These are phyloP conservation scores for Drechslerella stenobrocha DNA, from an alignment of 2,329 filamentous ascomycete genomes.

Conservation along the genomic window DNA sequence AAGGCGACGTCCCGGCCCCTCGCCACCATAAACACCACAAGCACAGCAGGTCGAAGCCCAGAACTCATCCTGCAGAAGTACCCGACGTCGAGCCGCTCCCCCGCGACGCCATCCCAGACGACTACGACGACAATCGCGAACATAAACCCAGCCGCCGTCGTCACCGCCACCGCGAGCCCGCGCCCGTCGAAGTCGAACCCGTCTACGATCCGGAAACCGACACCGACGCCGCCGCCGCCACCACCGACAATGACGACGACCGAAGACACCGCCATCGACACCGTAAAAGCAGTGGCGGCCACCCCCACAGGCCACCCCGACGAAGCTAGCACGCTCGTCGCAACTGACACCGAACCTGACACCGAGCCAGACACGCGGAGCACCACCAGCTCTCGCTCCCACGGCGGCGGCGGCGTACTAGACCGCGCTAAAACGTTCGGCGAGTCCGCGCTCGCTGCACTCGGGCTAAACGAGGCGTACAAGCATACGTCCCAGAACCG, in stretches of 20 bases:
- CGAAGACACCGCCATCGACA: conserved; percentile 32
- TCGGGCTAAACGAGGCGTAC: conserved; percentile 31
- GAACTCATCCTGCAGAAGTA: conserved; percentile 3
- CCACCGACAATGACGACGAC: conserved; percentile 22
- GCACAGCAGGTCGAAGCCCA: conserved; percentile 17
- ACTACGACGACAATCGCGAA: too few relatives aligned
- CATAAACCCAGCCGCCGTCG: conserved; percentile 27
- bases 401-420: conserved; percentile 19
- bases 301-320: conserved; percentile 33
- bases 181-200: too few relatives aligned
- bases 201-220: conserved; percentile 27
- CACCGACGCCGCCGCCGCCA: conserved; percentile 22
- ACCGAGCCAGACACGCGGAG: conserved; percentile 6
- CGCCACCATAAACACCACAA: conserved; percentile 21
- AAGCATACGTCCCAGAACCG: conserved; percentile 27
- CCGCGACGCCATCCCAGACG: too few relatives aligned
- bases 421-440: conserved; percentile 33
- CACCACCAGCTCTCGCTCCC: conserved; percentile 10
- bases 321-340: conserved; percentile 20
- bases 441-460: conserved; percentile 30
- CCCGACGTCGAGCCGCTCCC: too few relatives aligned
- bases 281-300: conserved; percentile 21
- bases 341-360: conserved; percentile 21
- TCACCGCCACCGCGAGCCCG: conserved; percentile 25
- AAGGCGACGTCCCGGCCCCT: conserved; percentile 13